Evolutionary conservation across 331 rosid species (phyloP).

Genomic region (Rhamnella rubrinervis): DNA sequence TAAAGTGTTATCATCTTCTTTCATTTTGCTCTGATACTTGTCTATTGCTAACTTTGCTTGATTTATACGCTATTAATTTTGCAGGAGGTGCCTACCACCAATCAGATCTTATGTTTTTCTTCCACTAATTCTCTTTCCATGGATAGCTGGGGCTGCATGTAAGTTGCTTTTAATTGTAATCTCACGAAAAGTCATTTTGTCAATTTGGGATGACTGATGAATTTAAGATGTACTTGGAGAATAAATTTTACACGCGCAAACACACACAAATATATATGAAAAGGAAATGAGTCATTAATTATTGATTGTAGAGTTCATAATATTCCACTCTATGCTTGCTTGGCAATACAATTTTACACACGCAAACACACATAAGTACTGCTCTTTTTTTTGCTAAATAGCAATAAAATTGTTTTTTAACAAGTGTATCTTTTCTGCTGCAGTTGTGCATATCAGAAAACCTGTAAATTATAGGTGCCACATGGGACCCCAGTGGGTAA

Average conservation of each 20-base stretch:
- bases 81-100: slow-evolving; percentile 93
- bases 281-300: too few relatives aligned
- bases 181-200: too few relatives aligned
- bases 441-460: slow-evolving; percentile 63
- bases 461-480: slow-evolving; percentile 79
- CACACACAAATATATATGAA: not conserved
- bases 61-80: slow-evolving; percentile 23
- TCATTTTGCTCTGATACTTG: not conserved
- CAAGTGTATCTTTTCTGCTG: slow-evolving; percentile 31
- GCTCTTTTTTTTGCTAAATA: not conserved
- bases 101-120: slow-evolving; percentile 73
- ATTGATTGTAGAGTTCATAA: too few relatives aligned
- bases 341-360: too few relatives aligned
- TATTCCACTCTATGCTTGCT: too few relatives aligned
- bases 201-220: too few relatives aligned
- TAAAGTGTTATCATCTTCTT: not conserved
- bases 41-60: not conserved
- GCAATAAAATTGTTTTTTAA: slow-evolving; percentile 12
- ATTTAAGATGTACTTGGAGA: not conserved
- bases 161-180: slow-evolving; percentile 32
- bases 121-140: slow-evolving; percentile 82
- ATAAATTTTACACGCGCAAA: too few relatives aligned
- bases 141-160: slow-evolving; percentile 83
- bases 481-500: slow-evolving; percentile 68
- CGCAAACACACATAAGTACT: too few relatives aligned